Percentiles rank a stretch among this genome's conserved stretches.
Evolutionary conservation across 2,329 filamentous ascomycete species (phyloP).

Genomic region (Camillea tinctor): DNA sequence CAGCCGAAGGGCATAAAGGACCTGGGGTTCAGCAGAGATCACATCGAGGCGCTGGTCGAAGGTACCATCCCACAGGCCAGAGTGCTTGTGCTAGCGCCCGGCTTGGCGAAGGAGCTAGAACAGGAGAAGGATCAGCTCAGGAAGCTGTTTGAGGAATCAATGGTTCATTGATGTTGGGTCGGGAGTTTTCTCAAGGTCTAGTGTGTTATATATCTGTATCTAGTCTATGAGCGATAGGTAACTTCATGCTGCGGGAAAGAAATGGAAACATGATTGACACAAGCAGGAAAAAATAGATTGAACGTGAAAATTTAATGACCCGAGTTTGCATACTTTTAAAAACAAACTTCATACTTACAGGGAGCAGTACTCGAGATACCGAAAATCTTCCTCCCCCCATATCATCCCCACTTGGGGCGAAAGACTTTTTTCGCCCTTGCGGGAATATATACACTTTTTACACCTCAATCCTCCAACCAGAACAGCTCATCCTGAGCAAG

Average conservation of each 20-base stretch:
- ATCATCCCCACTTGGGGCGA: not conserved
- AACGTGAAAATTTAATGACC: no score
- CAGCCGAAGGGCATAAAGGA: constrained; percentile 84
- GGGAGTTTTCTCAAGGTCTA: not conserved
- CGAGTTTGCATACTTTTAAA: no score
- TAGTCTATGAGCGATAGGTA: not conserved
- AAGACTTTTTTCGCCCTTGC: not conserved
- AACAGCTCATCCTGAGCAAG: not conserved
- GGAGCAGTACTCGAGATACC: not conserved
- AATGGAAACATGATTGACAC: no score
- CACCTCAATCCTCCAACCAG: not conserved
- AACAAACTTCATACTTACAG: no score
- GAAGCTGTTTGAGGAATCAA: constrained; percentile 62
- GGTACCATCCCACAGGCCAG: constrained; percentile 90
- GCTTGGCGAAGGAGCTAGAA: constrained; percentile 66
- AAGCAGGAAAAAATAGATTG: no score
- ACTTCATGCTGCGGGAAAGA: no score
- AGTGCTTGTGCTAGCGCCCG: constrained; percentile 89
- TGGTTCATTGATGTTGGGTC: constrained; percentile 37
- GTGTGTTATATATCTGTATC: not conserved
- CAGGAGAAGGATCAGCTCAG: constrained; percentile 71
- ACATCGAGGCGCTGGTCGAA: constrained; percentile 84
- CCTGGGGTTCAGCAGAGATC: constrained; percentile 72
- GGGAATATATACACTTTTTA: not conserved
- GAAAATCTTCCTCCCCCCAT: not conserved